phyloP scores from a whole-genome alignment of 495 filamentous ascomycete species.

The Beverwykella pulmonaria region DNA sequence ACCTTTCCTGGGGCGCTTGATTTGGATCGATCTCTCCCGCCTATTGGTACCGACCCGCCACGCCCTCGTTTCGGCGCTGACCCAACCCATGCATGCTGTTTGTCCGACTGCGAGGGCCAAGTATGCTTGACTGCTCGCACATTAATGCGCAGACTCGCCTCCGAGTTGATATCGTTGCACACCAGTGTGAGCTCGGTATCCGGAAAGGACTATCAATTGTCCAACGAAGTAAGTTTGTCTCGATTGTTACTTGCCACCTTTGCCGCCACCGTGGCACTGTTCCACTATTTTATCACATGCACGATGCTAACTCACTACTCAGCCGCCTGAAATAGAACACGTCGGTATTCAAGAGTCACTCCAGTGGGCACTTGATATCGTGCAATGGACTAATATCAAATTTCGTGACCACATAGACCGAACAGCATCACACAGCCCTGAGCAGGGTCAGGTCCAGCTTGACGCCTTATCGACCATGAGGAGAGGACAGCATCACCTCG shows the following conservation, averaged over 20 bases:
- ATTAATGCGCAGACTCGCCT: slow-evolving; percentile 34
- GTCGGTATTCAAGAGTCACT: slow-evolving; percentile 17
- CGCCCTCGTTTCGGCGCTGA: slow-evolving; percentile 25
- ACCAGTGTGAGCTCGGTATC: slow-evolving; percentile 26
- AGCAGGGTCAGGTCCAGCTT: slow-evolving; percentile 12
- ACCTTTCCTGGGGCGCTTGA: slow-evolving; percentile 24
- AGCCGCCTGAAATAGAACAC: slow-evolving; percentile 26
- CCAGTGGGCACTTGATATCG: slow-evolving; percentile 33
- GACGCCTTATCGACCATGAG: slow-evolving; percentile 28
- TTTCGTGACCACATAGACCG: slow-evolving; percentile 17
- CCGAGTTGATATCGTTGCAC: slow-evolving; percentile 27
- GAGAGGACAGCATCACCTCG: slow-evolving; percentile 23
- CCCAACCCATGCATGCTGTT: slow-evolving; percentile 32
- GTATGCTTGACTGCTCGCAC: slow-evolving; percentile 29
- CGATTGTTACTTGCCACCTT: neutral
- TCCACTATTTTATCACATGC: neutral
- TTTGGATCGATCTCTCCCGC: slow-evolving; percentile 29
- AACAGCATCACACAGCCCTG: slow-evolving; percentile 12
- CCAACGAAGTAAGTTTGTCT: slow-evolving; percentile 27
- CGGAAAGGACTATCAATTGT: slow-evolving; percentile 15
- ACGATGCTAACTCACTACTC: slow-evolving; percentile 3
- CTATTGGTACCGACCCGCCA: slow-evolving; percentile 25
- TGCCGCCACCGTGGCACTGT: slow-evolving; percentile 1
- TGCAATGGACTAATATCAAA: slow-evolving; percentile 37
- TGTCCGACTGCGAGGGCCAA: slow-evolving; percentile 25